Evolutionary conservation across 2,329 filamentous ascomycete genomes (phyloP).

Genomic region (Berkeleyomyces basicola): DNA sequence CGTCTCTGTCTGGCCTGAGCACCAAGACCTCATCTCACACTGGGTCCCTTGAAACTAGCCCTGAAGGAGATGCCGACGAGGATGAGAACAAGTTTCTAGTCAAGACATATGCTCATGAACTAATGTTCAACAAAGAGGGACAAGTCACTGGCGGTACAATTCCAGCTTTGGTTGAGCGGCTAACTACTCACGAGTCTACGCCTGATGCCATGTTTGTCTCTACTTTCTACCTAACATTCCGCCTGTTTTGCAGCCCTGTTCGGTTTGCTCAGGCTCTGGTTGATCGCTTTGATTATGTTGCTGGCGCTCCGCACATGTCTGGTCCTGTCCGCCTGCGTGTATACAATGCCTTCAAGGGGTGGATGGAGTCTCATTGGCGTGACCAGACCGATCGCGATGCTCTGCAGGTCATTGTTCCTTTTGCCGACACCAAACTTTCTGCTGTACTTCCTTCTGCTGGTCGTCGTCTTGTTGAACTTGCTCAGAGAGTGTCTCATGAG

Average conservation of each 20-base stretch:
- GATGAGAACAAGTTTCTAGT: conserved; percentile 74
- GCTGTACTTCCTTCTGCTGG: conserved; percentile 58
- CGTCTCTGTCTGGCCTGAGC: conserved; percentile 53
- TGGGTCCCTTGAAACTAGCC: conserved; percentile 20
- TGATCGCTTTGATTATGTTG: conserved; percentile 82
- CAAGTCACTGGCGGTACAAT: conserved; percentile 88
- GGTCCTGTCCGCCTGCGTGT: conserved; percentile 74
- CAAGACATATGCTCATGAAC: conserved; percentile 78
- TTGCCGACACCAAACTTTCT: conserved; percentile 58
- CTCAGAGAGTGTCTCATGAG: conserved; percentile 58
- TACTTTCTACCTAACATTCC: conserved; percentile 91
- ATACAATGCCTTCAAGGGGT: conserved; percentile 93
- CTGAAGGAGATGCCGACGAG: conserved; percentile 62
- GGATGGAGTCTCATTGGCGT: conserved; percentile 93
- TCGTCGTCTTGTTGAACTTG: conserved; percentile 62
- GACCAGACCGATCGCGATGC: conserved; percentile 64
- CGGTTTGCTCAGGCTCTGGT: conserved; percentile 71
- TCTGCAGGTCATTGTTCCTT: conserved; percentile 57
- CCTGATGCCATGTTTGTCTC: conserved; percentile 85
- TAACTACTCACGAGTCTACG: conserved; percentile 84
- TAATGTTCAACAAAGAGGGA: conserved; percentile 86
- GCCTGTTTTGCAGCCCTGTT: conserved; percentile 70
- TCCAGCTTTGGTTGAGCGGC: conserved; percentile 77
- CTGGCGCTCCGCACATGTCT: conserved; percentile 55
- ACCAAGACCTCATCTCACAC: conserved; percentile 39